Evolutionary conservation across 2,329 filamentous ascomycete species (phyloP), one percentile per base, ranked within the genome.

Genomic region (Talaromyces sp.): DNA sequence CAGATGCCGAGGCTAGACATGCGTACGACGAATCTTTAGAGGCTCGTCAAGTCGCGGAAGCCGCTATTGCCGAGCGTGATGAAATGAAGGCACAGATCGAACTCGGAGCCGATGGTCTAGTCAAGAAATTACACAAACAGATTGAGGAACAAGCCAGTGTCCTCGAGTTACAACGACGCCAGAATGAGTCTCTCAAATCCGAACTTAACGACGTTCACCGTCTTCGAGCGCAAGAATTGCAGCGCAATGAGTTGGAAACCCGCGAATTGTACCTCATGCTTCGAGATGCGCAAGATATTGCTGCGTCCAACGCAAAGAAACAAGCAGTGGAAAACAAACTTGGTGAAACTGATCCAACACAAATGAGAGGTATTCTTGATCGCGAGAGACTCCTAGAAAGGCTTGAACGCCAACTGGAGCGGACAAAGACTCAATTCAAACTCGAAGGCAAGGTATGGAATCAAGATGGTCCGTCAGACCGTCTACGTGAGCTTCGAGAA

Each of bases 241-340:
- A 97, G 75, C 84, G 94, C 54, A 96, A 96, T 68, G 94, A 99
- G 75, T 79, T 99, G 31, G 94, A 99, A 76, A 97, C 93, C 1
- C 84, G 94, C 77, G 94, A 99, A 75, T 78, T 99, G 21, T 99
- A 97, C 73, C 87, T 99, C 58, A 99, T 99, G 94, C 87, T 99
- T 63, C 86, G 93, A 61, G 94, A 99, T 74, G 93, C 94, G 37
- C 93, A 97, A 74, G 93, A 99, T 68, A 91, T 97, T 64, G 93
- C 93, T 46, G 92, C 91, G 22, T 91, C 93, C 3, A 89, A 90
- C 66, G 89, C 91, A n/a, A 81, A 84, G 69, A 85, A 83, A 65
- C 72, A 69, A 45, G 48, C 48, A 10, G 33, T 33, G 15, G 77
- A 80, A 65, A 78, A 78, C 40, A 78, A 74, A 57, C 75, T 86